Evolutionary conservation across 2,329 filamentous ascomycete genomes (phyloP).

Genomic region (Trichophyton mentagrophytes): DNA sequence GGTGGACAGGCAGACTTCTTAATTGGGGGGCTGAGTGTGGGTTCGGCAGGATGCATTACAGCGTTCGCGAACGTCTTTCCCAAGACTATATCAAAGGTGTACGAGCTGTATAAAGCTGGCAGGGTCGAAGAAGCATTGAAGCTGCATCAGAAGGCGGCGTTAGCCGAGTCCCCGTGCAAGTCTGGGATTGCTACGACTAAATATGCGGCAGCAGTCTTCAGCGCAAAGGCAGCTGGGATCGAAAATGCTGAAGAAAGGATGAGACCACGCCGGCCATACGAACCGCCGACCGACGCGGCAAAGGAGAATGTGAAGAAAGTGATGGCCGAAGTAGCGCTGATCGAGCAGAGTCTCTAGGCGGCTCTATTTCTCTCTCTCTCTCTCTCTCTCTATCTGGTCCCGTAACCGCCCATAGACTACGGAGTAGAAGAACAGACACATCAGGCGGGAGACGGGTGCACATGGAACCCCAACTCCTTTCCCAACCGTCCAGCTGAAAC

Average conservation of each 20-base stretch:
- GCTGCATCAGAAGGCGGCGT: slow-evolving; percentile 48
- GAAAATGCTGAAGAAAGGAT: slow-evolving; percentile 46
- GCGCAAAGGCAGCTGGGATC: slow-evolving; percentile 48
- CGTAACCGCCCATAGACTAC: not conserved
- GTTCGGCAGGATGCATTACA: slow-evolving; percentile 44
- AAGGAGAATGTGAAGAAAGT: slow-evolving; percentile 32
- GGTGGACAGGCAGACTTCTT: slow-evolving; percentile 64
- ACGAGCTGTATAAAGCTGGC: slow-evolving; percentile 48
- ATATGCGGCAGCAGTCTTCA: slow-evolving; percentile 51
- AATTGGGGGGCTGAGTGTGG: slow-evolving; percentile 41
- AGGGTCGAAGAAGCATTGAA: slow-evolving; percentile 46
- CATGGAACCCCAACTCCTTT: too few relatives aligned
- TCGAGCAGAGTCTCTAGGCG: slow-evolving; percentile 23
- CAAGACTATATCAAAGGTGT: slow-evolving; percentile 45
- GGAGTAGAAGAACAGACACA: too few relatives aligned
- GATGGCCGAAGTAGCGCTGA: slow-evolving; percentile 30
- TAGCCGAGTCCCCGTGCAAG: slow-evolving; percentile 55
- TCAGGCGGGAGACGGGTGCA: too few relatives aligned
- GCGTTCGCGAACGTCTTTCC: slow-evolving; percentile 48
- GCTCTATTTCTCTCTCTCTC: not conserved
- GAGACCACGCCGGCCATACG: slow-evolving; percentile 50
- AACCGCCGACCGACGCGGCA: slow-evolving; percentile 32
- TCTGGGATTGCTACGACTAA: slow-evolving; percentile 56
- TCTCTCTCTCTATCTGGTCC: not conserved
- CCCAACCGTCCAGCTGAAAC: too few relatives aligned